A percentile compares a stretch with the other conserved stretches of the same genome.
phyloP scores from a whole-genome alignment of 2,329 filamentous ascomycete genomes.

The Chaetomium olivaceum region DNA sequence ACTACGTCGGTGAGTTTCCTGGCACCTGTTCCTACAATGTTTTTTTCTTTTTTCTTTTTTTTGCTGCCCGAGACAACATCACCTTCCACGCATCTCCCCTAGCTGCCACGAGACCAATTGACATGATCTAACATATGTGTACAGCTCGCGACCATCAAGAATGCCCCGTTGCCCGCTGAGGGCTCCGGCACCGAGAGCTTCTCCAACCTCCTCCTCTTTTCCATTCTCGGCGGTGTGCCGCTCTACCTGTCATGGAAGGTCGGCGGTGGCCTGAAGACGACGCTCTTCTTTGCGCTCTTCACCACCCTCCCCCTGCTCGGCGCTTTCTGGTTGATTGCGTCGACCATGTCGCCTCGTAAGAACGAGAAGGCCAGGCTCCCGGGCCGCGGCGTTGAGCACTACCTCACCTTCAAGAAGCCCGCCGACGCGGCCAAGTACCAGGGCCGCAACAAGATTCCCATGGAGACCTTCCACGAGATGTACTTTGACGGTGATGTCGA shows the following conservation, averaged over 20 bases:
- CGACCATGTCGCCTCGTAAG: conserved; percentile 79
- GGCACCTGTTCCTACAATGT: neutral
- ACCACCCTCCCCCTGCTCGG: conserved; percentile 77
- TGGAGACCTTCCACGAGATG: conserved; percentile 96
- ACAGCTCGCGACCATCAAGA: conserved; percentile 86
- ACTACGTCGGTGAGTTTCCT: conserved; percentile 51
- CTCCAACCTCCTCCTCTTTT: conserved; percentile 76
- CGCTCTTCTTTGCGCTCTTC: conserved; percentile 80
- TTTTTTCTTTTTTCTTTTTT: neutral
- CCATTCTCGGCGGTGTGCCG: conserved; percentile 69
- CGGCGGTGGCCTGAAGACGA: conserved; percentile 82
- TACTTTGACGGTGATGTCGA: conserved; percentile 95
- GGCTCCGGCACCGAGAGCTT: conserved; percentile 81
- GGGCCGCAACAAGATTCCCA: conserved; percentile 77
- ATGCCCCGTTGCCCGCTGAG: conserved; percentile 90
- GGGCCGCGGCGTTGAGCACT: conserved; percentile 85
- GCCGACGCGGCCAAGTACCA: conserved; percentile 65
- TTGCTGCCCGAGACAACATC: neutral
- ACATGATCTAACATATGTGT: conserved; percentile 21
- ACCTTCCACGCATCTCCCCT: neutral
- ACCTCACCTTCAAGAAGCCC: conserved; percentile 78
- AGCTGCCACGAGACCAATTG: conserved; percentile 12
- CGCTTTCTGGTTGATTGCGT: conserved; percentile 78
- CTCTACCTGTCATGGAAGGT: conserved; percentile 81
- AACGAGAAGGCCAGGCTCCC: conserved; percentile 90